Evolutionary conservation across 164 flowering plant genomes (phyloP).

Genomic region (Warburgia ugandensis): DNA sequence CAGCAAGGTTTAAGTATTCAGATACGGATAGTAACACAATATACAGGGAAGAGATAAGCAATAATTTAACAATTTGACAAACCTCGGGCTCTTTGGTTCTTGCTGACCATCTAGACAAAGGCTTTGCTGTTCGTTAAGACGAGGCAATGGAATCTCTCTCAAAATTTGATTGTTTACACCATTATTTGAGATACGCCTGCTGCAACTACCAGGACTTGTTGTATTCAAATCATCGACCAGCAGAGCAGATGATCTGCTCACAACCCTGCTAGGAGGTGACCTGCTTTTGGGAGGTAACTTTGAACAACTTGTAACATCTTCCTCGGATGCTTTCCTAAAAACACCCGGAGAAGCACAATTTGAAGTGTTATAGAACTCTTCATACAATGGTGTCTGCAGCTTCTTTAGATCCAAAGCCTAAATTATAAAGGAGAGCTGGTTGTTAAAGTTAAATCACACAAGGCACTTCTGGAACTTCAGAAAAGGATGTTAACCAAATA

Average conservation of each 20-base stretch:
- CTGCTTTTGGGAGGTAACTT: slow-evolving; percentile 57
- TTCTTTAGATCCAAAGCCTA: slow-evolving; percentile 68
- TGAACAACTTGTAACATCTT: slow-evolving; percentile 23
- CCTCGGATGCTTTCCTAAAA: slow-evolving; percentile 22
- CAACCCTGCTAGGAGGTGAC: slow-evolving; percentile 40
- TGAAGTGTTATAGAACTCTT: slow-evolving; percentile 51
- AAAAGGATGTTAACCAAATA: not conserved
- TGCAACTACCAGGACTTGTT: slow-evolving; percentile 34
- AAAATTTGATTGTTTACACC: slow-evolving; percentile 21
- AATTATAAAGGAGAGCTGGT: not conserved
- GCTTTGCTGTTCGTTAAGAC: slow-evolving; percentile 28
- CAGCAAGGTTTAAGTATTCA: too few species aligned
- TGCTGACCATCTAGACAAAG: slow-evolving; percentile 24
- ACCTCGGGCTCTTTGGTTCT: slow-evolving; percentile 45
- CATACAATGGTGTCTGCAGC: slow-evolving; percentile 60
- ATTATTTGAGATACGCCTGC: slow-evolving; percentile 29
- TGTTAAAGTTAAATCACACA: not conserved
- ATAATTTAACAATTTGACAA: slow-evolving; percentile 6
- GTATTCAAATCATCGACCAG: slow-evolving; percentile 22
- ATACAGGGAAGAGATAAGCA: not conserved
- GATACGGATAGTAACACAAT: not conserved
- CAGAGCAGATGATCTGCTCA: slow-evolving; percentile 30
- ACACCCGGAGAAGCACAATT: slow-evolving; percentile 30
- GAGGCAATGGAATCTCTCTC: slow-evolving; percentile 32
- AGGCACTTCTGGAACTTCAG: not conserved